Conservation (phyloP, 495 filamentous ascomycete species). For the Podospora anserina region DNA sequence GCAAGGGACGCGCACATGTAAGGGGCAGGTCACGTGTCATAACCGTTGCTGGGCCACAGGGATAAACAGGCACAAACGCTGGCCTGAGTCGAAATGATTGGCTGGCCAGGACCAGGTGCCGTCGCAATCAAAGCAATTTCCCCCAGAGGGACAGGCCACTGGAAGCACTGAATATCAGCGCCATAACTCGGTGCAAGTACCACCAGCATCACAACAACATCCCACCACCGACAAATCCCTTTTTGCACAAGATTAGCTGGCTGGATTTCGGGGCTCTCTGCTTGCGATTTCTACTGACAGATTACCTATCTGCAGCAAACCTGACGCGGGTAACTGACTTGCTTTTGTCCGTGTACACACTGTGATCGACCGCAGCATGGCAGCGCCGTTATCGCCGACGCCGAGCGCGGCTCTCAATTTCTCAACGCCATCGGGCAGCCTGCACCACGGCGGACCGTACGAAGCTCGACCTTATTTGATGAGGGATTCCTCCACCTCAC, state of each 20-base stretch:
- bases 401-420: constrained; percentile 38
- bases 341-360: constrained; percentile 1
- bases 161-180: background rate
- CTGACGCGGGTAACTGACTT: background rate
- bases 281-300: background rate
- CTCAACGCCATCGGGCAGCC: constrained; percentile 31
- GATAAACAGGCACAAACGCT: constrained; percentile 24
- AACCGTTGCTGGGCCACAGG: constrained; percentile 28
- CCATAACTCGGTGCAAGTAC: constrained; percentile 4
- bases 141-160: constrained; percentile 11
- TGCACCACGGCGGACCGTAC: constrained; percentile 30
- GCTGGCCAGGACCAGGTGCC: background rate
- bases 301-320: background rate
- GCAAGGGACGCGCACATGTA: background rate
- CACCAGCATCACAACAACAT: background rate
- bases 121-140: constrained; percentile 24
- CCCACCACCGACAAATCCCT: background rate
- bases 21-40: constrained; percentile 8
- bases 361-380: constrained; percentile 24
- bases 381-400: constrained; percentile 38
- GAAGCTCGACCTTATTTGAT: constrained; percentile 23
- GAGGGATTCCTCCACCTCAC: constrained; percentile 11
- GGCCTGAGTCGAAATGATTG: constrained; percentile 3
- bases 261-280: background rate
- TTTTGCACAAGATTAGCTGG: background rate